phyloP scores from a whole-genome alignment of 2,329 filamentous ascomycete genomes.

The Cladophialophora yegresii region DNA sequence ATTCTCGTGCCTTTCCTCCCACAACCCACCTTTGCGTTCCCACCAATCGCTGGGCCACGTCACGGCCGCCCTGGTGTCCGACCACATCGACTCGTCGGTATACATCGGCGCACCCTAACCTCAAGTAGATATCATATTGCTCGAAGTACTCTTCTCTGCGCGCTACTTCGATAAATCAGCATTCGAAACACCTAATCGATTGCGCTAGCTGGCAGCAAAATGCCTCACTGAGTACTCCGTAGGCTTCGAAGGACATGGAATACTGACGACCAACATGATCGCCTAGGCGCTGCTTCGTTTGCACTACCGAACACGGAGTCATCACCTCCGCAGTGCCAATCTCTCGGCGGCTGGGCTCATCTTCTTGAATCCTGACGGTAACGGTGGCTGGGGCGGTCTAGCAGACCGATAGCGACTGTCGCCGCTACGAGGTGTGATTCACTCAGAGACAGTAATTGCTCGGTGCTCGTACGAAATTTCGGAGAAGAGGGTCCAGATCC shows the following conservation, averaged over 20 bases:
- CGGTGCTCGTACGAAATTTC: background rate
- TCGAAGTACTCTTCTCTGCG: background rate
- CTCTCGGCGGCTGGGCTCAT: slow-evolving; percentile 2
- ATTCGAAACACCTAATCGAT: background rate
- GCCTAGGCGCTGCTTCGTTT: background rate
- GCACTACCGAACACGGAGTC: background rate
- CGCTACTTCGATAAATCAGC: slow-evolving; percentile 2
- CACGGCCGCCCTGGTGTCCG: background rate
- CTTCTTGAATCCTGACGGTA: background rate
- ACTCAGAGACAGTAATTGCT: too few species aligned
- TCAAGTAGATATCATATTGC: slow-evolving; percentile 4
- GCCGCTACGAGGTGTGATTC: background rate
- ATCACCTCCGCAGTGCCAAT: background rate
- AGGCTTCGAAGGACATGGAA: slow-evolving; percentile 1
- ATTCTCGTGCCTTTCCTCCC: slow-evolving; percentile 44
- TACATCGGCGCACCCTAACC: slow-evolving; percentile 1
- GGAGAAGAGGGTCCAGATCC: background rate
- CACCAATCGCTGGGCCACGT: slow-evolving; percentile 44
- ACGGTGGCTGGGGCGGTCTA: background rate
- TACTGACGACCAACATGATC: too few species aligned
- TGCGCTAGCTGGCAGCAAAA: background rate
- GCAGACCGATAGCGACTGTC: background rate
- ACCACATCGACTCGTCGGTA: background rate
- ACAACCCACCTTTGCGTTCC: slow-evolving; percentile 76
- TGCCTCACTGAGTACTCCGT: background rate